phyloP scores from a whole-genome alignment of 768 basidiomycete genomes.

The Russula olivacea region DNA sequence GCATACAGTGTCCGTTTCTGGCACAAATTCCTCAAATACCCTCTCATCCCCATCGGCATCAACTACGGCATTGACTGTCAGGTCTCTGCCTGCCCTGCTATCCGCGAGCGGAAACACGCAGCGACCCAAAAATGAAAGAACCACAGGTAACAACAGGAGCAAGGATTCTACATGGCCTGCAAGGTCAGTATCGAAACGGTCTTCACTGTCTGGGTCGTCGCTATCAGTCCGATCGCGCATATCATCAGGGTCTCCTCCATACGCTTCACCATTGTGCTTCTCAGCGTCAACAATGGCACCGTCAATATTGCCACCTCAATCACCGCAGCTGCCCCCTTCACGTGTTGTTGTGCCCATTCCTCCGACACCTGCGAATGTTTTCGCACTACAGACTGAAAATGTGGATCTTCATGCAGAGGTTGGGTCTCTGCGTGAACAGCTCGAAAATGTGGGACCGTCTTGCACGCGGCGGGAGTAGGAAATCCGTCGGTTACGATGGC shows the following conservation, averaged over 20 bases:
- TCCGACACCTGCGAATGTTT: slow-evolving; percentile 9
- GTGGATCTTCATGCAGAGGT: slow-evolving; percentile 39
- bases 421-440: slow-evolving; percentile 44
- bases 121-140: slow-evolving; percentile 5
- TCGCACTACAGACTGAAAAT: slow-evolving; percentile 21
- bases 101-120: slow-evolving; percentile 1
- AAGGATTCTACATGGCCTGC: slow-evolving; percentile 17
- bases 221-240: slow-evolving; percentile 13
- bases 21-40: slow-evolving; percentile 1
- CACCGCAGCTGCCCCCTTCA: slow-evolving; percentile 9
- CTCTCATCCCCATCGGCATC: not conserved
- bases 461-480: slow-evolving; percentile 53
- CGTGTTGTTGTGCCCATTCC: slow-evolving; percentile 15
- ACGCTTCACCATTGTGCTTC: slow-evolving; percentile 21
- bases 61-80: not conserved
- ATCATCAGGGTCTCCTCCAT: slow-evolving; percentile 10
- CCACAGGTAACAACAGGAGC: slow-evolving; percentile 1
- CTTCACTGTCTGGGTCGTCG: slow-evolving; percentile 16
- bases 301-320: not conserved
- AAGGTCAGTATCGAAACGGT: slow-evolving; percentile 16
- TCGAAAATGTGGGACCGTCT: slow-evolving; percentile 53
- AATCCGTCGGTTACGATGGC: slow-evolving; percentile 61
- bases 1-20: not conserved
- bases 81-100: not conserved
- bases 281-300: slow-evolving; percentile 12